Evolutionary conservation across 1,284 basidiomycete genomes (phyloP), one percentile per base, ranked within the genome.

Genomic region (Marasmius oreades): DNA sequence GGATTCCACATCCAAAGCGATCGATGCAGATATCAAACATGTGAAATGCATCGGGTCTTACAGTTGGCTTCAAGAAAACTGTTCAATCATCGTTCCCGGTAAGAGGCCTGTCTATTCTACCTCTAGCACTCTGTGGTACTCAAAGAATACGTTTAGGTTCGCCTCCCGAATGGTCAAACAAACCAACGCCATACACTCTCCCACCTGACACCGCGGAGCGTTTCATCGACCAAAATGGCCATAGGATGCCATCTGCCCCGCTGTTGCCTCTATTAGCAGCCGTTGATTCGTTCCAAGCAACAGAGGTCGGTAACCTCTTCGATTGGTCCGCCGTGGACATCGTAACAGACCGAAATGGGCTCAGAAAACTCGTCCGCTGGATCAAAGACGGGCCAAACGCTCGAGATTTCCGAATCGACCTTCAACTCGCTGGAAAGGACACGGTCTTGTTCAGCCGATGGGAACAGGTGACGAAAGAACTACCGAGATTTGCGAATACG

Each of bases 311-410:
- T 14, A 60, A 62, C 18, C 51, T 66, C 5, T 79, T 84, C 50
- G 73, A 81, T 56, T 83, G 83, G 78, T 53, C 70, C 3, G 59
- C 68, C 0, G 65, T 82, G 42, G 82, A 86, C 63, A 69, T 85
- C 55, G 70, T 86, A 53, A 82, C 81, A 0, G 82, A 85, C 63
- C 73, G 84, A 3, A 85, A 85, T 62, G 73, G 72, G 16, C 69
- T 86, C 24, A 72, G 83, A 12, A 85, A 84, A 64, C 70, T 86
- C 5, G 60, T 80, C 16, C 69, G 80, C 18, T 86, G 82, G 82
- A 70, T 79, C 48, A 65, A 64, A n/a, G n/a, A n/a, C n/a, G n/a
- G n/a, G 69, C 67, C 14, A 58, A 60, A 16, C 64, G 22, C 10
- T 7, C 63, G 6, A 69, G 76, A 80, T 51, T 86, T 84, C 62